Evolutionary conservation across 331 rosid genomes (phyloP), one percentile per base, ranked within the genome.

Genomic region (Quercus tomentella): DNA sequence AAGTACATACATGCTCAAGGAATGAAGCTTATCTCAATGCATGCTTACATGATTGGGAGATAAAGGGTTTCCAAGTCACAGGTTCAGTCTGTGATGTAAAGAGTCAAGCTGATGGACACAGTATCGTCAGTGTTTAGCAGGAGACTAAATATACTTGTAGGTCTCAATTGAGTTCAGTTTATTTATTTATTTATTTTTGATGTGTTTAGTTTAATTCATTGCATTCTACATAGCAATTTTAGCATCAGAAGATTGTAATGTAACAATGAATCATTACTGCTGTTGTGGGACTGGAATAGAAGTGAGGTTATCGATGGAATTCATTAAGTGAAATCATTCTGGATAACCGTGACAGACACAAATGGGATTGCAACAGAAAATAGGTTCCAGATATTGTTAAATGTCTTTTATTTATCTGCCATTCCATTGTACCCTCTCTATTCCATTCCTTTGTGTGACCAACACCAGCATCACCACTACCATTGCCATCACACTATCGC

Each of bases 131-230:
- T 83, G n/a, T 86, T 88, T 28, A 45, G 81, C n/a, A 87, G 88
- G 52, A 85, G 79, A 74, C 94, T 88, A 23, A 79, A 85, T 25
- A 86, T 90, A 77, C 88, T 90, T 77, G 92, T 90, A 9, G 84
- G 87, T 75, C 25, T 41, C 12, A 41, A 8, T 41, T 7, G 3
- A 41, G 49, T 41, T 41, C 49, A 2, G 49, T 41, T 33, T 5
- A 4, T 1, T 4, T 4, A 31, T 31, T 31, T 4, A 25, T 4
- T 31, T 31, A 4, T 33, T 4, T 0, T 30, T 28, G 31, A 33
- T 0, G 1, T 33, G 7, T 33, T 33, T 4, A 4, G 35, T 33
- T 41, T 9, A 57, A 9, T 21, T 57, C 26, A 57, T 21, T 8
- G 63, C 28, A 23, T 57, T 57, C 63, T 57, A 8, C 15, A 21